Evolutionary conservation across 768 basidiomycete species (phyloP), one percentile per base, ranked within the genome.

Genomic region (Dioszegia aurantiaca): DNA sequence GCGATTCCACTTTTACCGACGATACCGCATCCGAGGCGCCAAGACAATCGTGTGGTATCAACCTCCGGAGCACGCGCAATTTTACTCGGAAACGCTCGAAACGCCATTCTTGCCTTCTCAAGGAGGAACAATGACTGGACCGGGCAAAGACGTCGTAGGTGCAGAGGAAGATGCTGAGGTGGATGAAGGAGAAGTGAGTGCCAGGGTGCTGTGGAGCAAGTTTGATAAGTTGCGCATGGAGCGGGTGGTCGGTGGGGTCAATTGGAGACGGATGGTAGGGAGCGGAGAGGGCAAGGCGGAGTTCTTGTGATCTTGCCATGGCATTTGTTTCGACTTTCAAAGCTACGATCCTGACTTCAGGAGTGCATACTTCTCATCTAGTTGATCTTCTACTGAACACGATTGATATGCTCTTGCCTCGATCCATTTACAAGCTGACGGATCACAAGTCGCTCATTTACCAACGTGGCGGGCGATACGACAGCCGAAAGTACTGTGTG

Each of bases 1-100:
- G 73, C 85, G 95, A n/a, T 98, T 97, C 81, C 93, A 99, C 77
- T 99, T 98, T 77, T 97, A 90, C 81, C 84, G 89, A 62, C 90
- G 91, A 57, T 98, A 98, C 80, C 90, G 89, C 66, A 84, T 98
- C 49, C 82, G 92, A 64, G 95, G 94, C 5, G 89, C 90, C 58
- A 86, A 88, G 49, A 98, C 95, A 68, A 76, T 95, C 65, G 81
- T 98, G 41, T 98, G 97, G 79, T 99, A 97, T 71, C 87, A 85
- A 0, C 88, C 88, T 31, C 95, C 95, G 0, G 85, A 89, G 54
- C 90, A 97, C 74, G 83, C 90, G 0, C 85, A 87, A 67, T 98
- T 91, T 78, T 97, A 94, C 77, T 84, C 89, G 0, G 95, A 98
- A 73, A 82, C 90, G 60, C 75, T 97, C 48, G 85, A 86, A 12